phyloP scores from a whole-genome alignment of 75 land plant species.

The Isoetes taiwanensis region DNA sequence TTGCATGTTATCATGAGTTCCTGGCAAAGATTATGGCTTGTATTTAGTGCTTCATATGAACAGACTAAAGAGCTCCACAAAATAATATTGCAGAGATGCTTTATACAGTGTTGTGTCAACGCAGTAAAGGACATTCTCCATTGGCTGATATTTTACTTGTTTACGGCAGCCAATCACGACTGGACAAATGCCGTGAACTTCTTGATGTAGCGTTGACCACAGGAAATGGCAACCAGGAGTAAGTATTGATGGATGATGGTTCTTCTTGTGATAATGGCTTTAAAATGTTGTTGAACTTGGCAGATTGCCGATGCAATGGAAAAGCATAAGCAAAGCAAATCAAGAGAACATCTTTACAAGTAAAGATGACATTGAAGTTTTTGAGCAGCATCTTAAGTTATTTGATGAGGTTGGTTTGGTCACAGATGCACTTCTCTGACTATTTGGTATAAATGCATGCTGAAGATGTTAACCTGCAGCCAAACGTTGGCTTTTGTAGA shows the following conservation, averaged over 20 bases:
- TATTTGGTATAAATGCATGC: not conserved
- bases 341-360: constrained; percentile 5
- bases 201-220: not conserved
- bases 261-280: not conserved
- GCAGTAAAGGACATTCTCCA: not conserved
- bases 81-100: too few relatives aligned
- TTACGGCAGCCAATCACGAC: constrained; percentile 14
- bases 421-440: not conserved
- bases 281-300: too few relatives aligned
- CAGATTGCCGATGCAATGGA: too few relatives aligned
- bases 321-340: too few relatives aligned
- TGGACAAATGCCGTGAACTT: constrained; percentile 18
- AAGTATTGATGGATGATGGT: not conserved
- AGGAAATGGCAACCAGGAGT: not conserved
- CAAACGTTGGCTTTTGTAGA: not conserved
- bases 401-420: constrained; percentile 12
- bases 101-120: too few relatives aligned
- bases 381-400: constrained; percentile 18
- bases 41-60: too few relatives aligned
- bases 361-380: constrained; percentile 3
- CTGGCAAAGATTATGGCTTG: too few relatives aligned
- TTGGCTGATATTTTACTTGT: not conserved
- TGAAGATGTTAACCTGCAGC: not conserved
- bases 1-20: too few relatives aligned
- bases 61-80: too few relatives aligned